Conservation (phyloP, 2,329 filamentous ascomycete genomes). For the Pyricularia sp. region DNA sequence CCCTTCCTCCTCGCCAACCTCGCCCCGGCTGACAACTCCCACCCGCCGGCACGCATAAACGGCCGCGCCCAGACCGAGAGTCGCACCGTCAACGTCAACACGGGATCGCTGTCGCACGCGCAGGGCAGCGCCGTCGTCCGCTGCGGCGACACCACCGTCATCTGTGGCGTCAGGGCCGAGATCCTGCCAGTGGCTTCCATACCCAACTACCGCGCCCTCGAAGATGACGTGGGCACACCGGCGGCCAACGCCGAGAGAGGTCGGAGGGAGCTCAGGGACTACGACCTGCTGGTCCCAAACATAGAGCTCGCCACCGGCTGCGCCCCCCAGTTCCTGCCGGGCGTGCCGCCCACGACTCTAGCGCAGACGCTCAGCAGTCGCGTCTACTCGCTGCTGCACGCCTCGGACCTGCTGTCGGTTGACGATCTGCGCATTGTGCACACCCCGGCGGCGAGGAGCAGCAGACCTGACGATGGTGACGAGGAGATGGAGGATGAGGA, state of each 20-base stretch:
- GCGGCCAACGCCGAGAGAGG: constrained; percentile 14
- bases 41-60: constrained; percentile 63
- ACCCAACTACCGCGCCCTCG: constrained; percentile 45
- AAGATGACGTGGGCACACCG: constrained; percentile 8
- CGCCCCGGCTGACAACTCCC: constrained; percentile 38
- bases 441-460: constrained; percentile 15
- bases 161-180: constrained; percentile 85
- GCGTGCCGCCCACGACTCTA: constrained; percentile 66
- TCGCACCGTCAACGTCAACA: constrained; percentile 67
- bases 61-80: constrained; percentile 63
- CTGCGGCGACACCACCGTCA: constrained; percentile 83
- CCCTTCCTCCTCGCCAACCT: constrained; percentile 88
- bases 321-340: constrained; percentile 75
- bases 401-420: constrained; percentile 54
- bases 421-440: constrained; percentile 64
- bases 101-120: constrained; percentile 76
- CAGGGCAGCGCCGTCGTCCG: constrained; percentile 86
- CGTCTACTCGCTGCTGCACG: constrained; percentile 67
- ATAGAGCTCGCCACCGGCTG: constrained; percentile 87
- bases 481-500: constrained; percentile 12
- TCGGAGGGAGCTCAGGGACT: constrained; percentile 42
- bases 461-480: constrained; percentile 20
- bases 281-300: constrained; percentile 82
- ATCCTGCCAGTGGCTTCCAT: constrained; percentile 69
- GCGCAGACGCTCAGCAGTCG: constrained; percentile 81